Evolutionary conservation across 345 rosid species (phyloP).

Genomic region (Dipteronia dyeriana): DNA sequence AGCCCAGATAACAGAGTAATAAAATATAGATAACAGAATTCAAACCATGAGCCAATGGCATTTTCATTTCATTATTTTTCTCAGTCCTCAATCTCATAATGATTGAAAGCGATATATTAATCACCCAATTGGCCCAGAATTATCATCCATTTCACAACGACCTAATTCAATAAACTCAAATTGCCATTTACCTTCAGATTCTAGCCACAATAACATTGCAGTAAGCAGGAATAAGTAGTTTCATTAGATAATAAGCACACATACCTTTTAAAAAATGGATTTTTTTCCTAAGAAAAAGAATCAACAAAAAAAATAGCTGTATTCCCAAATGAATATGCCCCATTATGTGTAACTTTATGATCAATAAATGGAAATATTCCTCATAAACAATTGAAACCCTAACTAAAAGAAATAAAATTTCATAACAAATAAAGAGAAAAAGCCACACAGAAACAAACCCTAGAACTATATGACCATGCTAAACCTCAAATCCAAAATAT

Average conservation of each 20-base stretch:
- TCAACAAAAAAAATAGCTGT: background rate
- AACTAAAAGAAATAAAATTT: background rate
- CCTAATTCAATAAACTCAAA: background rate
- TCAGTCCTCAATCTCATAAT: background rate
- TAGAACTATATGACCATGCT: background rate
- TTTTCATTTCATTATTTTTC: background rate
- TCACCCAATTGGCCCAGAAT: background rate
- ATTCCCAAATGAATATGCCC: background rate
- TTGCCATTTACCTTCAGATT: background rate
- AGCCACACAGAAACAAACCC: conserved; percentile 4
- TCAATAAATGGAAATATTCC: background rate
- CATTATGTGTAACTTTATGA: background rate
- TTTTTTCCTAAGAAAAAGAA: background rate
- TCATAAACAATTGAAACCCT: background rate
- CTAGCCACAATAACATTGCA: background rate
- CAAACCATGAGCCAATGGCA: background rate
- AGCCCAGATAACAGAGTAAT: background rate
- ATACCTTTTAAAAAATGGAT: background rate
- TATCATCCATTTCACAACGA: background rate
- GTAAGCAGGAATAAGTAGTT: background rate
- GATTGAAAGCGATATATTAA: background rate
- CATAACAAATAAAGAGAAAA: background rate
- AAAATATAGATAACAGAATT: background rate
- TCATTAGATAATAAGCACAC: background rate
- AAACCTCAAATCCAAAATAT: conserved; percentile 16